phyloP scores from a whole-genome alignment of 106 monocot genomes.

The Phalaenopsis aphrodite region DNA sequence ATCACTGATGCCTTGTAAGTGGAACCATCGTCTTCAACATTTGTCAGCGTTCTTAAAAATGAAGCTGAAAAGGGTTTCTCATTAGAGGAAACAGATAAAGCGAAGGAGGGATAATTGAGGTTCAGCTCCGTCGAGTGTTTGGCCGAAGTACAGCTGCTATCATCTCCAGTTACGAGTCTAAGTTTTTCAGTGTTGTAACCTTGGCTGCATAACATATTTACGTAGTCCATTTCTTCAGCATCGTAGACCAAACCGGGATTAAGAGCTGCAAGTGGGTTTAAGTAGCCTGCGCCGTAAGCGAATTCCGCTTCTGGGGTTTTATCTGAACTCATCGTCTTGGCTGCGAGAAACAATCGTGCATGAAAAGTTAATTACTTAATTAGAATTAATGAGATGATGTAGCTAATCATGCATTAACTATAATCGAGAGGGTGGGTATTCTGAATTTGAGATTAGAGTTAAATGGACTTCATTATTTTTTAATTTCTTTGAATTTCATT shows the following conservation, averaged over 20 bases:
- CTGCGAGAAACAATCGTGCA: neutral
- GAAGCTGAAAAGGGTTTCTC: too few species aligned
- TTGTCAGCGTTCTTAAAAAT: too few species aligned
- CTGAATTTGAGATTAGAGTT: too few species aligned
- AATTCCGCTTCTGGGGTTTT: conserved; percentile 11
- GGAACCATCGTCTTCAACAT: too few species aligned
- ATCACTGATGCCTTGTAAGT: too few species aligned
- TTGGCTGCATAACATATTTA: conserved; percentile 14
- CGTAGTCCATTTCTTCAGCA: conserved; percentile 10
- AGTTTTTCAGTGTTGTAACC: conserved; percentile 10
- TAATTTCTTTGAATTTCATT: too few species aligned
- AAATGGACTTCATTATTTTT: too few species aligned
- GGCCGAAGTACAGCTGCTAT: neutral
- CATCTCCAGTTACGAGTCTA: conserved; percentile 12
- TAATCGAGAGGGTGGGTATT: too few species aligned
- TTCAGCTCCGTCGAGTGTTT: conserved; percentile 7
- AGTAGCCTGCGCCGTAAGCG: conserved; percentile 15
- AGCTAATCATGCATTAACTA: too few species aligned
- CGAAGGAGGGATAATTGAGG: conserved; percentile 22
- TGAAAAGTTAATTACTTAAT: too few species aligned
- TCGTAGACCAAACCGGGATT: conserved; percentile 18
- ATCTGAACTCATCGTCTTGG: conserved; percentile 5
- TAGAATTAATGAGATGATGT: too few species aligned
- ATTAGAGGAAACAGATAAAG: neutral
- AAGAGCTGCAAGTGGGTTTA: conserved; percentile 14